Percentiles rank a stretch among this genome's conserved stretches.
phyloP scores from a whole-genome alignment of 306 rosid species.

The Clitoria ternatea region DNA sequence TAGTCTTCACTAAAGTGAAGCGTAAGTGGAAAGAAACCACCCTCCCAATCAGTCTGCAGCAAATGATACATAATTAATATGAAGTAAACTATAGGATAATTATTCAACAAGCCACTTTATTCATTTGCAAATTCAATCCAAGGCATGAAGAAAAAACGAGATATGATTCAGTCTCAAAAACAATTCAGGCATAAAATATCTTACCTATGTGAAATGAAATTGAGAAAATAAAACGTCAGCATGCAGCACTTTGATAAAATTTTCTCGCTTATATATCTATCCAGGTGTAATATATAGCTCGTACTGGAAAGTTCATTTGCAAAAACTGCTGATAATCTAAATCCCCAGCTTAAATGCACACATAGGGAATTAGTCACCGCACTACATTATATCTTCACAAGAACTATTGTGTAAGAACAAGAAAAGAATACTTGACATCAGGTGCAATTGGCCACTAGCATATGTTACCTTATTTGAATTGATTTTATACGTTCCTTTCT shows the following conservation, averaged over 20 bases:
- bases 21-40: conserved; percentile 88
- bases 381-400: background rate
- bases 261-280: background rate
- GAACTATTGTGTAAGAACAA: too few species aligned
- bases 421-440: too few species aligned
- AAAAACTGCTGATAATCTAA: background rate
- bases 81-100: background rate
- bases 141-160: too few species aligned
- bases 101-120: background rate
- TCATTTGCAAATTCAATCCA: background rate
- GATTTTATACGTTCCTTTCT: background rate
- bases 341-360: background rate
- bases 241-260: background rate
- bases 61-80: conserved; percentile 12
- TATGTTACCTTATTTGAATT: background rate
- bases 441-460: too few species aligned
- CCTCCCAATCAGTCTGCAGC: conserved; percentile 99
- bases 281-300: background rate
- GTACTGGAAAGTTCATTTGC: background rate
- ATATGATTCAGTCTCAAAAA: background rate
- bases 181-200: background rate
- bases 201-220: background rate
- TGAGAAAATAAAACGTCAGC: background rate
- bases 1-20: conserved; percentile 98
- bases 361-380: background rate